Percentiles rank a stretch among this genome's conserved stretches.
Conservation (phyloP, 305 asterid genomes). For the Plantago coronopus region DNA sequence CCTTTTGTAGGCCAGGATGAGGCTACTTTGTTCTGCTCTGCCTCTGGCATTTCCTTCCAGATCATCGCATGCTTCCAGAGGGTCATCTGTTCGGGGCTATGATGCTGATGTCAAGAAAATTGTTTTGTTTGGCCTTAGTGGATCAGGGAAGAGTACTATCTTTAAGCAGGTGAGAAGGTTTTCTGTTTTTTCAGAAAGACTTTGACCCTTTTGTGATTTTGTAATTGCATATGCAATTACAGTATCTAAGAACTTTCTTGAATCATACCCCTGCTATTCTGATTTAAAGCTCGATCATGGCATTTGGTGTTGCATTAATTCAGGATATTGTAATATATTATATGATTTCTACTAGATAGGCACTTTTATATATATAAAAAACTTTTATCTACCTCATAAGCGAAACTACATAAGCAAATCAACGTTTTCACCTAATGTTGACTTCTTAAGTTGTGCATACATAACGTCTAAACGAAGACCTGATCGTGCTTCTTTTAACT, state of each 20-base stretch:
- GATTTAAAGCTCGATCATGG: too few species aligned
- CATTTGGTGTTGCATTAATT: too few species aligned
- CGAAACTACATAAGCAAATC: too few species aligned
- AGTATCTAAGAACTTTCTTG: not conserved
- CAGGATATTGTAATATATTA: too few species aligned
- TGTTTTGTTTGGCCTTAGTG: not conserved
- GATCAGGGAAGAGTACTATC: constrained; percentile 7
- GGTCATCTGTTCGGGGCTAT: not conserved
- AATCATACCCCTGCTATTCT: too few species aligned
- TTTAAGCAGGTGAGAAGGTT: constrained; percentile 3
- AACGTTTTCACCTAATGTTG: too few species aligned
- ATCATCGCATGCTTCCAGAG: not conserved
- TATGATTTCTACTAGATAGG: too few species aligned
- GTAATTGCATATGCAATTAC: not conserved
- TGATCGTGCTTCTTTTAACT: not conserved
- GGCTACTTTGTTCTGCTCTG: constrained; percentile 3
- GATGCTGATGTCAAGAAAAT: not conserved
- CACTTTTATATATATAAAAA: too few species aligned
- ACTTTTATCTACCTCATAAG: too few species aligned
- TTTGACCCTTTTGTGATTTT: too few species aligned
- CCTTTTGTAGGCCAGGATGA: constrained; percentile 1
- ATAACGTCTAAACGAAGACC: not conserved
- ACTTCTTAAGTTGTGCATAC: not conserved
- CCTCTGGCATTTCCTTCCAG: not conserved
- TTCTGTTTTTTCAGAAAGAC: not conserved